Percentiles rank a stretch among this genome's conserved stretches.
Conservation (phyloP, 306 rosid species). For the Quercus bicolor region DNA sequence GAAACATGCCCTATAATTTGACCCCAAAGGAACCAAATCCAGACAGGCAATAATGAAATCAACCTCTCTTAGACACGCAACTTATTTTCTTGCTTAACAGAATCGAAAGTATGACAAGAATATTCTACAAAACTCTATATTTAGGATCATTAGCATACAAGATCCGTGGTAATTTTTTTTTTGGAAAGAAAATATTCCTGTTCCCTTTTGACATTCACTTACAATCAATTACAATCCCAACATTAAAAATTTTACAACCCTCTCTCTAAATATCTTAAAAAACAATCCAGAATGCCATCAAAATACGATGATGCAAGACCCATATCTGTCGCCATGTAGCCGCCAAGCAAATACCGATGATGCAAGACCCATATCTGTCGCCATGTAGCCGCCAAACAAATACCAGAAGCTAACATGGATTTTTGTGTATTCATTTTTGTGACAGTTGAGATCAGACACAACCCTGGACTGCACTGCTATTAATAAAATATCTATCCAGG, state of each 20-base stretch:
- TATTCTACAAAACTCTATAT: constrained; percentile 17
- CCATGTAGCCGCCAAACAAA: constrained; percentile 44
- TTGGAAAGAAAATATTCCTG: constrained; percentile 14
- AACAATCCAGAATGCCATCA: constrained; percentile 15
- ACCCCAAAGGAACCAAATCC: background rate
- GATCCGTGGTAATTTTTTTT: background rate
- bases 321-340: constrained; percentile 33
- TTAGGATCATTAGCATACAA: constrained; percentile 5
- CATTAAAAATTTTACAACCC: constrained; percentile 25
- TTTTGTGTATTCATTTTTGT: constrained; percentile 13
- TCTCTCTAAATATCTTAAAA: constrained; percentile 19
- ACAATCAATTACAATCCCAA: constrained; percentile 30
- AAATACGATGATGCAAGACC: constrained; percentile 17
- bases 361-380: constrained; percentile 25
- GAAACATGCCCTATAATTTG: background rate
- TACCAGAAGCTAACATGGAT: constrained; percentile 32
- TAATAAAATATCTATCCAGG: constrained; percentile 27
- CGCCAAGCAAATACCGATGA: constrained; percentile 37
- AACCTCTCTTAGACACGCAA: background rate
- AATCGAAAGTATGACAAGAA: constrained; percentile 3
- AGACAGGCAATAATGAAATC: background rate
- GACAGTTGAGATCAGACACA: constrained; percentile 11
- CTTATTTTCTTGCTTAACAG: background rate
- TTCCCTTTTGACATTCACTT: constrained; percentile 30
- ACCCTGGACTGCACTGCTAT: constrained; percentile 3